Evolutionary conservation across 176 grass and related monocot species (phyloP).

Genomic region (Ensete ventricosum): DNA sequence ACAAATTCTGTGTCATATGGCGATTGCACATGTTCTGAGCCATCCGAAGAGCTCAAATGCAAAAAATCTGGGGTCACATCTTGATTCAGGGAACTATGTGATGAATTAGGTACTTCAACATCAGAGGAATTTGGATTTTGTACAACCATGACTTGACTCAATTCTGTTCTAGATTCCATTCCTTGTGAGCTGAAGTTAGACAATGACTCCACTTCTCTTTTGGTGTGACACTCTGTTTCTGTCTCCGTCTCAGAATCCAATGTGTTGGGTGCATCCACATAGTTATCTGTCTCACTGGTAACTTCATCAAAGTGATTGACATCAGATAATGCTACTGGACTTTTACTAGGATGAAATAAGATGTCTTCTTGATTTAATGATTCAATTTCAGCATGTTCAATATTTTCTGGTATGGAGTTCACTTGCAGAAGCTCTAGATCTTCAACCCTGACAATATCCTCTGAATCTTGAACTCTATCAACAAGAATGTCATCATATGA

Average conservation of each 20-base stretch:
- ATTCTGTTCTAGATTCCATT: constrained; percentile 19
- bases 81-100: constrained; percentile 18
- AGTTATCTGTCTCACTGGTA: constrained; percentile 72
- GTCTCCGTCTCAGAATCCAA: constrained; percentile 89
- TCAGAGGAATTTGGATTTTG: constrained; percentile 30
- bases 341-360: constrained; percentile 40
- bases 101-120: constrained; percentile 19
- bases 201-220: constrained; percentile 31
- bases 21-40: constrained; percentile 16
- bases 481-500: constrained; percentile 82
- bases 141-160: not conserved
- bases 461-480: constrained; percentile 40
- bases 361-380: constrained; percentile 33
- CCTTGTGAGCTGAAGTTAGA: constrained; percentile 26
- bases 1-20: constrained; percentile 15
- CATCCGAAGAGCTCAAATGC: constrained; percentile 34
- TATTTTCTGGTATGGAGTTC: constrained; percentile 26
- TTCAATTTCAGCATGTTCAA: constrained; percentile 21
- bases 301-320: constrained; percentile 55
- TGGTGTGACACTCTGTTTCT: constrained; percentile 53
- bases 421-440: constrained; percentile 25
- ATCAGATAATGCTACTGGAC: constrained; percentile 33
- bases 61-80: constrained; percentile 29
- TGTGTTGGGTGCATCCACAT: constrained; percentile 85
- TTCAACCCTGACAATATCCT: constrained; percentile 42